These are phyloP conservation scores for Sonneratia caseolaris DNA, from an alignment of 345 rosid species.

Conservation along the genomic window DNA sequence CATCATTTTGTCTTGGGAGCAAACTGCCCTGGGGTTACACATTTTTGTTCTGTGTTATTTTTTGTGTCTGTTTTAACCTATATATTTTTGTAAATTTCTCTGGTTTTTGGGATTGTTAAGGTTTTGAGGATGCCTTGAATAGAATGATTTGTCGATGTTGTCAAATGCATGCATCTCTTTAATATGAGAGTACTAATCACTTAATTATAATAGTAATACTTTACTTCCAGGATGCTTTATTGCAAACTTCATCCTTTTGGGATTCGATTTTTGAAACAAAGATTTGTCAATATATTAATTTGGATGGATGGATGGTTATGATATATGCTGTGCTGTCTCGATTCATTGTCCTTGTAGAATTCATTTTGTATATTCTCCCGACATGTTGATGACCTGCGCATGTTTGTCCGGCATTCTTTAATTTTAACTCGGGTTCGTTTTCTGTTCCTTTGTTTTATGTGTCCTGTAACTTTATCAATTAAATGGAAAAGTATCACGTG, in stretches of 20 bases:
- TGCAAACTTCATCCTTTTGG: background rate
- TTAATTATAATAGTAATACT: background rate
- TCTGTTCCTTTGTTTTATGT: background rate
- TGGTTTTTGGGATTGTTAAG: background rate
- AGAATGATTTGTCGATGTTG: background rate
- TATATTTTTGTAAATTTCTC: background rate
- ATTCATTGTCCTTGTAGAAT: background rate
- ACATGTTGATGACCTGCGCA: background rate
- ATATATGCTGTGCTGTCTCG: background rate
- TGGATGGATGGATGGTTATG: background rate
- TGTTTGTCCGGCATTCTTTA: background rate
- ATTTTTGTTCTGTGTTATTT: background rate
- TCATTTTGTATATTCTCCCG: background rate
- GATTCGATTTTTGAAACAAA: background rate
- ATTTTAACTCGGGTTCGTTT: background rate
- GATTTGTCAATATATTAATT: background rate
- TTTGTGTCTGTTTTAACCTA: background rate
- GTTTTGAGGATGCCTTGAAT: background rate
- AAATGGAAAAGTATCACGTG: background rate
- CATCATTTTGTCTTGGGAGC: background rate
- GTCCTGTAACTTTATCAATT: background rate
- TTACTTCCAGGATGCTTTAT: background rate
- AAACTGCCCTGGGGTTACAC: background rate
- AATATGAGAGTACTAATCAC: background rate
- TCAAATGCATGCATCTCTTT: background rate